Conservation (phyloP, 768 basidiomycete genomes). For the Russula brevipes region DNA sequence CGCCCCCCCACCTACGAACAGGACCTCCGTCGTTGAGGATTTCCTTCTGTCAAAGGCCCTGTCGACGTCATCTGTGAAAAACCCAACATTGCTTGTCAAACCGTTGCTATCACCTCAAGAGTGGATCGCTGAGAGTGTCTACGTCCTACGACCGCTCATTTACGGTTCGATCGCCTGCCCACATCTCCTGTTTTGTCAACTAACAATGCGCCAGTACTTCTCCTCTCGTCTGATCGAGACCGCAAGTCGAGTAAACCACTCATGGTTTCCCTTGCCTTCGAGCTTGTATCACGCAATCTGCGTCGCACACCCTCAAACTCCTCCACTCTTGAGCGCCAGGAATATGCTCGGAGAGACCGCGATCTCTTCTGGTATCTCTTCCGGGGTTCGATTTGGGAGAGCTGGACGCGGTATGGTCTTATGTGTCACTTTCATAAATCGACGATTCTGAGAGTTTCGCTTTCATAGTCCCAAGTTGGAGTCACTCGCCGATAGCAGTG, state of each 20-base stretch:
- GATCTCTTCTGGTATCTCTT: slow-evolving; percentile 82
- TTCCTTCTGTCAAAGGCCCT: slow-evolving; percentile 80
- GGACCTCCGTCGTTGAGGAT: slow-evolving; percentile 64
- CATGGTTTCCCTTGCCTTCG: slow-evolving; percentile 57
- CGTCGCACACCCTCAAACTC: slow-evolving; percentile 62
- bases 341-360: slow-evolving; percentile 78
- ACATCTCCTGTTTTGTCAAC: not conserved
- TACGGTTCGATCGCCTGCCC: slow-evolving; percentile 51
- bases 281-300: slow-evolving; percentile 68
- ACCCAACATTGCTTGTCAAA: slow-evolving; percentile 60
- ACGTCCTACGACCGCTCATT: slow-evolving; percentile 65
- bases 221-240: slow-evolving; percentile 38
- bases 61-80: slow-evolving; percentile 64
- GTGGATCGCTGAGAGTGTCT: slow-evolving; percentile 69
- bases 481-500: slow-evolving; percentile 50
- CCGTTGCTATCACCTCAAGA: slow-evolving; percentile 59
- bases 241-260: slow-evolving; percentile 55
- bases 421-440: slow-evolving; percentile 2
- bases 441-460: slow-evolving; percentile 6
- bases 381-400: slow-evolving; percentile 80
- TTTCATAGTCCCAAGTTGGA: slow-evolving; percentile 64
- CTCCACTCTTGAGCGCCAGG: slow-evolving; percentile 60
- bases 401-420: slow-evolving; percentile 56
- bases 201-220: slow-evolving; percentile 31
- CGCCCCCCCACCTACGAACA: slow-evolving; percentile 45